phyloP scores from a whole-genome alignment of 768 basidiomycete genomes.

The Tubosaeta brunneosetosa region DNA sequence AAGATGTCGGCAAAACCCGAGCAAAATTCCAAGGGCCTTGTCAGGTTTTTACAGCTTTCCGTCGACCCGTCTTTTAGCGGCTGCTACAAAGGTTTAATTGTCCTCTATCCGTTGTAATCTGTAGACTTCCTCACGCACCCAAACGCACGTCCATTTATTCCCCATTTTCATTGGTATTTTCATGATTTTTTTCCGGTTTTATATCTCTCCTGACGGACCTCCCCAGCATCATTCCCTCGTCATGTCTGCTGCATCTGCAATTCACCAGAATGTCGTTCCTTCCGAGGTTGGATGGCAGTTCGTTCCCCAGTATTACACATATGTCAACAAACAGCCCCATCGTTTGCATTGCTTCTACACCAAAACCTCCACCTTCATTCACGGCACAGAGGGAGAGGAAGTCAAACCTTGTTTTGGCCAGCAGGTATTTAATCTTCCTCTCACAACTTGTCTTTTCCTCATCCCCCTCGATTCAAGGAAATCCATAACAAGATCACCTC shows the following conservation, averaged over 20 bases:
- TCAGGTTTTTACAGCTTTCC: constrained; percentile 14
- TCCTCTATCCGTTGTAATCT: constrained; percentile 33
- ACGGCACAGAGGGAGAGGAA: constrained; percentile 97
- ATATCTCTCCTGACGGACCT: constrained; percentile 1
- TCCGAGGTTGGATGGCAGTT: constrained; percentile 99
- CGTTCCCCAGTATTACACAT: constrained; percentile 98
- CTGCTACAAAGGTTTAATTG: constrained; percentile 24
- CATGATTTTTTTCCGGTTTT: neutral
- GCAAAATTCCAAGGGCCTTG: constrained; percentile 22
- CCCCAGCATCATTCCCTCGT: constrained; percentile 28
- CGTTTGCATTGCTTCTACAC: constrained; percentile 99
- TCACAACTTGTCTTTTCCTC: constrained; percentile 1
- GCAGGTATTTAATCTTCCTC: constrained; percentile 51
- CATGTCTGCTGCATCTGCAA: constrained; percentile 42
- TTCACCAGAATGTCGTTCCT: constrained; percentile 68
- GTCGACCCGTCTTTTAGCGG: constrained; percentile 25
- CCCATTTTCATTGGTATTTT: constrained; percentile 25
- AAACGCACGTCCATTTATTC: constrained; percentile 32
- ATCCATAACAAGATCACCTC: constrained; percentile 95
- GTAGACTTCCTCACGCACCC: constrained; percentile 36
- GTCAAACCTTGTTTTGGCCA: constrained; percentile 86
- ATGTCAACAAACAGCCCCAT: constrained; percentile 95
- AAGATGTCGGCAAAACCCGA: constrained; percentile 25
- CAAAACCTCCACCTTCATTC: constrained; percentile 94
- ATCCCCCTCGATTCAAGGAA: constrained; percentile 51